phyloP scores from a whole-genome alignment of 2,329 filamentous ascomycete genomes.

The Neopestalotiopsis sp. region DNA sequence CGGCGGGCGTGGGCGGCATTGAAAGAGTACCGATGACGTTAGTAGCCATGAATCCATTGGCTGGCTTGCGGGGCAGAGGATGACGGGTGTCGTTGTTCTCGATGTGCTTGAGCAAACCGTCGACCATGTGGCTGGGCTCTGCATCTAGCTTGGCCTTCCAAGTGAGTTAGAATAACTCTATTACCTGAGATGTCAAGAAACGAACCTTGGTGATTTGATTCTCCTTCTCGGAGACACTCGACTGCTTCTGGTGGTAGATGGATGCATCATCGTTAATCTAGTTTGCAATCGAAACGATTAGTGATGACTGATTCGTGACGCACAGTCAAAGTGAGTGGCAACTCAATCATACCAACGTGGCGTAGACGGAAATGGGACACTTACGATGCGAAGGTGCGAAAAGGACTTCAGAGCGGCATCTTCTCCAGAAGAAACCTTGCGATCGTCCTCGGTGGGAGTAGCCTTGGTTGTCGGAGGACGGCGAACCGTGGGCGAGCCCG shows the following conservation, averaged over 20 bases:
- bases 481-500: slow-evolving; percentile 47
- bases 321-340: background rate
- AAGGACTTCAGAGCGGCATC: slow-evolving; percentile 36
- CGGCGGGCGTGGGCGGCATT: slow-evolving; percentile 66
- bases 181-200: background rate
- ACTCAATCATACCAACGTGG: background rate
- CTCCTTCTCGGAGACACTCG: no score
- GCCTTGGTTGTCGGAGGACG: slow-evolving; percentile 39
- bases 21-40: slow-evolving; percentile 57
- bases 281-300: slow-evolving; percentile 46
- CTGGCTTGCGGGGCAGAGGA: slow-evolving; percentile 3
- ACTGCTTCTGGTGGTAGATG: no score
- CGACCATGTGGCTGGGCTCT: slow-evolving; percentile 60
- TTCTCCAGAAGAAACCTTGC: slow-evolving; percentile 38
- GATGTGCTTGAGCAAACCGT: slow-evolving; percentile 76
- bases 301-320: slow-evolving; percentile 39
- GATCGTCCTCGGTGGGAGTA: slow-evolving; percentile 40
- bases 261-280: slow-evolving; percentile 38
- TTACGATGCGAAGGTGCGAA: slow-evolving; percentile 3
- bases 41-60: background rate
- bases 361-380: background rate
- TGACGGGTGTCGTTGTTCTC: slow-evolving; percentile 56
- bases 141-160: slow-evolving; percentile 11
- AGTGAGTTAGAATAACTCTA: background rate
- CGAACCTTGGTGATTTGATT: background rate